These are phyloP conservation scores for Wickerhamomyces bovis DNA, from an alignment of 805 yeast genomes.

Conservation along the genomic window DNA sequence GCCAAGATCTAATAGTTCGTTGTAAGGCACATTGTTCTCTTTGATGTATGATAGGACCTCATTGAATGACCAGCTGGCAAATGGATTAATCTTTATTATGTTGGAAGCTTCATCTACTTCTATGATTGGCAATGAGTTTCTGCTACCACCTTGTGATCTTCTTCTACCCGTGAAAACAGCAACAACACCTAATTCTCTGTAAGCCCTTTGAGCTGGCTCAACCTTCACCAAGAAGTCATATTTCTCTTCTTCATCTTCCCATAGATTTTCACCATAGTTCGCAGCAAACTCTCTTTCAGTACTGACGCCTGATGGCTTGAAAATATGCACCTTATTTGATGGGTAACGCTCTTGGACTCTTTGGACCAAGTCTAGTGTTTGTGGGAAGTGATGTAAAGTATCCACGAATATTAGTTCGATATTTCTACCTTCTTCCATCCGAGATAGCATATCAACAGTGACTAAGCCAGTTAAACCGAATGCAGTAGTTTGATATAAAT, in stretches of 20 bases:
- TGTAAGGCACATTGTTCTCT: slow-evolving; percentile 73
- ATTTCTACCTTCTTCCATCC: slow-evolving; percentile 36
- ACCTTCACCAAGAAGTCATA: slow-evolving; percentile 89
- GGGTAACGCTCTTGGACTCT: slow-evolving; percentile 53
- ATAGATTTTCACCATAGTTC: slow-evolving; percentile 67
- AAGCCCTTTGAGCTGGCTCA: slow-evolving; percentile 87
- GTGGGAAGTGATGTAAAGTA: slow-evolving; percentile 92
- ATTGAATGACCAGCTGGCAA: slow-evolving; percentile 74
- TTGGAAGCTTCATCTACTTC: slow-evolving; percentile 70
- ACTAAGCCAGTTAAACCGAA: slow-evolving; percentile 91
- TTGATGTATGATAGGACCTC: slow-evolving; percentile 69
- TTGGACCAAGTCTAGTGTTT: slow-evolving; percentile 70
- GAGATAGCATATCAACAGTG: slow-evolving; percentile 74
- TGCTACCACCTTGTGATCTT: slow-evolving; percentile 81
- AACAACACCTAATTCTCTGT: slow-evolving; percentile 59
- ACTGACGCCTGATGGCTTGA: slow-evolving; percentile 52
- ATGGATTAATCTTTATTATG: slow-evolving; percentile 81
- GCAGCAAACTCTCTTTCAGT: slow-evolving; percentile 58
- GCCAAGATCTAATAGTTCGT: slow-evolving; percentile 76
- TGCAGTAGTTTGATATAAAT: slow-evolving; percentile 86
- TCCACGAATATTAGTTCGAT: slow-evolving; percentile 81
- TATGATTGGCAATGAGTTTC: slow-evolving; percentile 64
- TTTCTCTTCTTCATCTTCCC: slow-evolving; percentile 76
- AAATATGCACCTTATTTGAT: slow-evolving; percentile 50
- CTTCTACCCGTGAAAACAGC: slow-evolving; percentile 93